phyloP scores from a whole-genome alignment of 2,329 filamentous ascomycete species.

The Xylariaceae sp. region DNA sequence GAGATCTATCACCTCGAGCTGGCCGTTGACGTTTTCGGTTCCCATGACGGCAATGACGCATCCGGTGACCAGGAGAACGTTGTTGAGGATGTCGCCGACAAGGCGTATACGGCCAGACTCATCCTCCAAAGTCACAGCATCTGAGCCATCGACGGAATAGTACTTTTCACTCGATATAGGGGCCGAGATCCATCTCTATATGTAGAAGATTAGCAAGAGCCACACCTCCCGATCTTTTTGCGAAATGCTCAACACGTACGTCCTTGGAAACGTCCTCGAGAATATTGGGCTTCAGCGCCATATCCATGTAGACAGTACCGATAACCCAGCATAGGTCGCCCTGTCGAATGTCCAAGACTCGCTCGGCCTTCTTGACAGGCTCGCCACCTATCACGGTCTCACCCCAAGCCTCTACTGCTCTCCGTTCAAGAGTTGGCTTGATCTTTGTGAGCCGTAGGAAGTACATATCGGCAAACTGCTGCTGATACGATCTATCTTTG shows the following conservation, averaged over 20 bases:
- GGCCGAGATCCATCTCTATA: slow-evolving; percentile 79
- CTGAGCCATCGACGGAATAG: slow-evolving; percentile 52
- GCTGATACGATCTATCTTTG: slow-evolving; percentile 70
- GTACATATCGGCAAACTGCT: slow-evolving; percentile 98
- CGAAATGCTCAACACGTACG: slow-evolving; percentile 42
- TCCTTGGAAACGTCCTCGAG: slow-evolving; percentile 92
- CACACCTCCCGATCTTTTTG: too few species aligned
- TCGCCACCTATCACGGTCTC: slow-evolving; percentile 74
- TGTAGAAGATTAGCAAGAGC: slow-evolving; percentile 8
- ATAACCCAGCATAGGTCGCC: slow-evolving; percentile 93
- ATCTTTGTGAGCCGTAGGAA: slow-evolving; percentile 84
- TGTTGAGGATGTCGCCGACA: slow-evolving; percentile 63
- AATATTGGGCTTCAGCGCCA: slow-evolving; percentile 93
- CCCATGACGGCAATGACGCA: slow-evolving; percentile 93
- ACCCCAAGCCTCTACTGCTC: slow-evolving; percentile 71
- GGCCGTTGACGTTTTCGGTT: slow-evolving; percentile 85
- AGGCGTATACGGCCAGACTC: slow-evolving; percentile 85
- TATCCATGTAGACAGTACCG: slow-evolving; percentile 95
- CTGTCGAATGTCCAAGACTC: slow-evolving; percentile 92
- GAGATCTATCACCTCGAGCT: slow-evolving; percentile 87
- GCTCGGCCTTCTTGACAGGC: slow-evolving; percentile 67
- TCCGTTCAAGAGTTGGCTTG: slow-evolving; percentile 72
- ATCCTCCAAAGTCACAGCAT: slow-evolving; percentile 85
- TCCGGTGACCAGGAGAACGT: slow-evolving; percentile 77
- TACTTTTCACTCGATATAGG: slow-evolving; percentile 75